Evolutionary conservation across 2,329 filamentous ascomycete species (phyloP), one percentile per base, ranked within the genome.

Genomic region (Penicillium griseofulvum): DNA sequence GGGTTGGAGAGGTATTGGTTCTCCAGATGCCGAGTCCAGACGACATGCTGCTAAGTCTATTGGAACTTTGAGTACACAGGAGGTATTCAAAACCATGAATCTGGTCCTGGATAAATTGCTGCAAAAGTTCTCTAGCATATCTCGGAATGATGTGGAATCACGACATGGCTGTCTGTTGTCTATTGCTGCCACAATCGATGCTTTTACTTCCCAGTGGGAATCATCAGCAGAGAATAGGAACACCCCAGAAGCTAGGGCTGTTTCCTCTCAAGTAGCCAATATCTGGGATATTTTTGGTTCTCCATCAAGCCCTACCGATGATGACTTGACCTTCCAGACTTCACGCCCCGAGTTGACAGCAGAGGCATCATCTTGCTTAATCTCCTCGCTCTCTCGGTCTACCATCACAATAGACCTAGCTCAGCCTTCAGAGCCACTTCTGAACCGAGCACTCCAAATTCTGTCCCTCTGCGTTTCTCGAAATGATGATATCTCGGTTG

Each of bases 1-100:
- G 12, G 86, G 85, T 19, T 99, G 94, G 94, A 83, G 93, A 71
- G 94, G 94, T 0, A 83, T 95, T n/a, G 87, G 87, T 0, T 90
- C 95, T 60, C 79, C 85, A 9, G 91, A 97, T 70, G 81, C 86
- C 0, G 77, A 81, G 6, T 90, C 91, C 1, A 83, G 94, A 57
- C 82, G 90, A 63, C 82, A 84, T 47, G 87, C 91, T 14, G 90
- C 89, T 1, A 74, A 73, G 1, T 86, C 89, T 0, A 86, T 93
- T 63, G 90, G 90, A 12, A 59, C 54, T 14, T 55, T 79, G 31
- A 74, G 73, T 39, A 60, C 61, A 6, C 71, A 74, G 37, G 54
- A 65, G 41, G 65, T 64, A 1, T 72, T 67, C 60, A 66, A 65
- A 37, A 68, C 67, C 1, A 56, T 76, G 41, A 50, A 52, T 2